A percentile compares a stretch with the other conserved stretches of the same genome.
Conservation (phyloP, 2,329 filamentous ascomycete species). For the Trichoderma sp. region DNA sequence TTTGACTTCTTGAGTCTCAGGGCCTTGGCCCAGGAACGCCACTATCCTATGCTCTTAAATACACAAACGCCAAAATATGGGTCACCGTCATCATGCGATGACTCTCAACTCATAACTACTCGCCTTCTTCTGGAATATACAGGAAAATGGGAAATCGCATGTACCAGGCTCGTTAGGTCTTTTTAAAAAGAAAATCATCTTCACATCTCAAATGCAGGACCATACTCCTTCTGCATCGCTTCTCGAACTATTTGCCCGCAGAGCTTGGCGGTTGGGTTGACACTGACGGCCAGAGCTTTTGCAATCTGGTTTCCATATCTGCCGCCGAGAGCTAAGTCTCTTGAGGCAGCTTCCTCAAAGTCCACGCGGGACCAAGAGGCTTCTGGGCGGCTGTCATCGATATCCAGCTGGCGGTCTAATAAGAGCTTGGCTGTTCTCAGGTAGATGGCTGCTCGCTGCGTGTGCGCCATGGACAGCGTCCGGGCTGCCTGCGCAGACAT, state of each 20-base stretch:
- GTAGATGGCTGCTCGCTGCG: conserved; percentile 70
- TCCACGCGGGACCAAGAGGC: conserved; percentile 55
- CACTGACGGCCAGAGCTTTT: conserved; percentile 64
- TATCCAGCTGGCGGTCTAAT: conserved; percentile 42
- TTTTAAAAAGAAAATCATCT: background rate
- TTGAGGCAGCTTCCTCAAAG: conserved; percentile 65
- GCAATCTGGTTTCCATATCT: conserved; percentile 68
- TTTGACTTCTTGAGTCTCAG: conserved; percentile 18
- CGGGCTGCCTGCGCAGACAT: conserved; percentile 68
- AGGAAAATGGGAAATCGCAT: background rate
- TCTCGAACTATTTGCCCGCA: conserved; percentile 71
- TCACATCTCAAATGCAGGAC: conserved; percentile 51
- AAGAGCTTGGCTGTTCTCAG: conserved; percentile 60
- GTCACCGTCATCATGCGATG: background rate
- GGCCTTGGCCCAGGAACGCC: background rate
- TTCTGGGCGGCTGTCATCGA: conserved; percentile 50
- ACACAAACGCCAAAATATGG: conserved; percentile 15
- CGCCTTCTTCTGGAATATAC: background rate
- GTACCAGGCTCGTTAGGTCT: background rate
- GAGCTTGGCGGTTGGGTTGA: conserved; percentile 70
- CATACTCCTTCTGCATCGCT: conserved; percentile 71
- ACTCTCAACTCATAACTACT: background rate
- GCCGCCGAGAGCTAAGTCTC: conserved; percentile 66
- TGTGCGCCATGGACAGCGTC: conserved; percentile 71
- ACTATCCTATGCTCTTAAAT: conserved; percentile 2